phyloP scores from a whole-genome alignment of 148 eudicot species.

The Rhododendron vialii region DNA sequence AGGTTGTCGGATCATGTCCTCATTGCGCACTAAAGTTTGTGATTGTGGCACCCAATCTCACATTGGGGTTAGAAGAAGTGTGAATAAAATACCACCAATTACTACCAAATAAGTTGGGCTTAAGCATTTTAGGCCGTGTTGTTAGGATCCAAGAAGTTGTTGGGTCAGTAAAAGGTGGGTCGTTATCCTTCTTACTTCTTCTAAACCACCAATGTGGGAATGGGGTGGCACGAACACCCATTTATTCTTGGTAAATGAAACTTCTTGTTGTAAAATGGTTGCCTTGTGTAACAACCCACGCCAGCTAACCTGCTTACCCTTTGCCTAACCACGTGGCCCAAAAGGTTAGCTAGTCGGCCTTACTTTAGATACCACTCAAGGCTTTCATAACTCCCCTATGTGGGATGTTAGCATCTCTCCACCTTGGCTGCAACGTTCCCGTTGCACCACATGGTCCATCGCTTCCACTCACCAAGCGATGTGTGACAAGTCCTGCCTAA shows the following conservation, averaged over 20 bases:
- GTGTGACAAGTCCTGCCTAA: too few species aligned
- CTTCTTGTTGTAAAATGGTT: not conserved
- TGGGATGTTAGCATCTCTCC: too few species aligned
- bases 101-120: not conserved
- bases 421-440: too few species aligned
- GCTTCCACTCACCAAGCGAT: too few species aligned
- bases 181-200: not conserved
- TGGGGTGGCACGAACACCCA: not conserved
- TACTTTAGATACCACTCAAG: too few species aligned
- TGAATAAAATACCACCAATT: not conserved
- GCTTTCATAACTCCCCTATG: too few species aligned
- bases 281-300: not conserved
- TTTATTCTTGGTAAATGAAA: not conserved
- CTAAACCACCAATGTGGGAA: not conserved
- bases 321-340: too few species aligned
- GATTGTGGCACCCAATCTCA: not conserved
- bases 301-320: too few species aligned
- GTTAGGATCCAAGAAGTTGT: not conserved
- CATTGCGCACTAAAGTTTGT: not conserved
- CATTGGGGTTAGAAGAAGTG: not conserved
- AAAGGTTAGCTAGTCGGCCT: too few species aligned
- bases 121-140: not conserved
- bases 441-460: too few species aligned
- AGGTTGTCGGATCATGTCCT: not conserved
- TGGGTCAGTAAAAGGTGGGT: not conserved